Base-by-base conservation (phyloP, 176 grass and related monocot genomes). In the Melocanna baccifera region DNA sequence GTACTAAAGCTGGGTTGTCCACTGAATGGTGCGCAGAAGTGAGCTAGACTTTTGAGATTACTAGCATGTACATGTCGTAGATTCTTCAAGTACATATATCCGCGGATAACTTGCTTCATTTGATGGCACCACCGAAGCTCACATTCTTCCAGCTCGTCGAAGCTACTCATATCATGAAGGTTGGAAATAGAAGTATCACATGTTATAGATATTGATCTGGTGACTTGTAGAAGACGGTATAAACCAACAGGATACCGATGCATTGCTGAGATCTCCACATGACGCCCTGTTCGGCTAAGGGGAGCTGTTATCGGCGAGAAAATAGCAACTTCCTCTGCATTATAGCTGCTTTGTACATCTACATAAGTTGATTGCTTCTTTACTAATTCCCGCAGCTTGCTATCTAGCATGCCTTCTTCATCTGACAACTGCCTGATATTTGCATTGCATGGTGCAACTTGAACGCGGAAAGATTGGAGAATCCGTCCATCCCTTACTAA, bases 141-240 rank as follows among this genome's bases (percentile, higher is more conserved):
- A 18, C 81, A 80, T 26, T 88, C 39, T 51, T 88, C 87, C 0
- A 88, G 0, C 1, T 25, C 5, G 0, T 1, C 0, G 0, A 87
- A 32, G 13, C 0, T 0, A n/a, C 53, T 29, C 0, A 62, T 19
- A 15, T n/a, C 0, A 55, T 0, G 0, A 37, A 83, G 75, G 0
- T 0, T 0, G 0, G 1, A 9, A 0, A 88, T 6, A n/a, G 7
- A 76, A 43, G 12, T n/a, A 18, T 84, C 80, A 48, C 4, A 7
- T 19, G 0, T 74, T 81, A 88, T 19, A 7, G 14, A 12, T 0
- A 88, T 48, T 0, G 81, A 89, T 50, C 50, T 89, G 4, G 59
- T 67, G 50, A 68, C 28, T 6, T 4, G 0, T 0, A 75, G 59
- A 63, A 89, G 68, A 18, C 0, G 0, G 0, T 0, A 0, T 18